Percentiles rank a stretch among this genome's conserved stretches.
These are phyloP conservation scores for Phytophthora tentaculata DNA, from an alignment of 352 stramenopile genomes.

Conservation along the genomic window DNA sequence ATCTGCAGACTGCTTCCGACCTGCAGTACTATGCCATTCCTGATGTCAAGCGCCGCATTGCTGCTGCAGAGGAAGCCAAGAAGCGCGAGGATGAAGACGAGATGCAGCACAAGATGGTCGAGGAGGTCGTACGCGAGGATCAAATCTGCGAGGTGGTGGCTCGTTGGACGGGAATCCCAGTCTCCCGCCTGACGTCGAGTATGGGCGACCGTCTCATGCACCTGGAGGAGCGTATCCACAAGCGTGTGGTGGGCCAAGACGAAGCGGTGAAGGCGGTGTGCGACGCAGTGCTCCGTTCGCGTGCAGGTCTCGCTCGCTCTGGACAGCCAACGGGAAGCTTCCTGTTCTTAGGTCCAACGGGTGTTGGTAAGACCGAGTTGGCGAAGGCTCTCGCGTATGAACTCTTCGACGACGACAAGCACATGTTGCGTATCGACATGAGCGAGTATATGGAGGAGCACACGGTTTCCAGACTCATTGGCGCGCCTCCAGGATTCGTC, in stretches of 20 bases:
- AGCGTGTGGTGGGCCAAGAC: constrained; percentile 95
- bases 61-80: constrained; percentile 81
- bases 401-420: constrained; percentile 95
- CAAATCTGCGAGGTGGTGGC: constrained; percentile 92
- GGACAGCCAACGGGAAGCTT: constrained; percentile 95
- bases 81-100: constrained; percentile 62
- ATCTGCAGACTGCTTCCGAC: constrained; percentile 95
- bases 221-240: constrained; percentile 84
- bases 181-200: constrained; percentile 80
- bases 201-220: constrained; percentile 86
- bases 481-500: constrained; percentile 96
- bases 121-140: constrained; percentile 87
- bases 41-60: constrained; percentile 89
- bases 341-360: constrained; percentile 96
- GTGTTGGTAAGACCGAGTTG: constrained; percentile 96
- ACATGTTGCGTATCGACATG: constrained; percentile 98
- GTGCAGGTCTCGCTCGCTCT: constrained; percentile 87
- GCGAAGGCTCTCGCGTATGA: constrained; percentile 95
- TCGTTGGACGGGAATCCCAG: constrained; percentile 91
- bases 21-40: constrained; percentile 97
- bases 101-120: constrained; percentile 71
- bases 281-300: constrained; percentile 92
- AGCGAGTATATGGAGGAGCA: constrained; percentile 98
- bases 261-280: constrained; percentile 92
- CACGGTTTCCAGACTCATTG: constrained; percentile 93